Evolutionary conservation across 78 protist species (phyloP).

Genomic region (Dictyostelium citrinum): DNA sequence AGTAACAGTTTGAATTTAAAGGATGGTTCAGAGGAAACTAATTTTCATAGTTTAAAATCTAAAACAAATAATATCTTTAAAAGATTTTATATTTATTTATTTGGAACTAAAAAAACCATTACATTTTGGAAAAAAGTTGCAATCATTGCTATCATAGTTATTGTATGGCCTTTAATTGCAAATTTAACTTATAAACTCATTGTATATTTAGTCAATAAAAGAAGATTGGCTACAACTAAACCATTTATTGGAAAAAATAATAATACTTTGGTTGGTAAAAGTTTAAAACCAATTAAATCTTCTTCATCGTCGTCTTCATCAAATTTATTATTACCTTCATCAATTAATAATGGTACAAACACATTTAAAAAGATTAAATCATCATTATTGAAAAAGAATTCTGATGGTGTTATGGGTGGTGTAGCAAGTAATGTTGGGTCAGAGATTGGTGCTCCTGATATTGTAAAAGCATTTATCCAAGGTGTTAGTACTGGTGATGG

Average conservation of each 20-base stretch:
- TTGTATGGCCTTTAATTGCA: slow-evolving; percentile 56
- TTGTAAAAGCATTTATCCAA: slow-evolving; percentile 44
- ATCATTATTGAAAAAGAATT: not conserved
- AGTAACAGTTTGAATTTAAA: not conserved
- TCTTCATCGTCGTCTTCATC: not conserved
- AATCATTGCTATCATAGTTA: not conserved
- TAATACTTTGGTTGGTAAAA: not conserved
- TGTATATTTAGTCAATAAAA: not conserved
- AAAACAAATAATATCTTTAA: not conserved
- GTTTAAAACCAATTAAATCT: not conserved
- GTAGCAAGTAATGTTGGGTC: not conserved
- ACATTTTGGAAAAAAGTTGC: slow-evolving; percentile 20
- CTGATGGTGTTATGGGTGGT: not conserved
- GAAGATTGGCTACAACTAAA: not conserved
- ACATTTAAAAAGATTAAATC: slow-evolving; percentile 4
- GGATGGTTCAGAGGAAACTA: not conserved
- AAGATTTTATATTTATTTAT: slow-evolving; percentile 18
- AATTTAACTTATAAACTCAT: slow-evolving; percentile 7
- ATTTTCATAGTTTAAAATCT: not conserved
- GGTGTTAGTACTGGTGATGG: slow-evolving; percentile 70
- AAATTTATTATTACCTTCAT: not conserved
- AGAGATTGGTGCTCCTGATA: slow-evolving; percentile 55
- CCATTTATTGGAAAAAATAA: not conserved
- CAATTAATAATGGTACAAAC: not conserved
- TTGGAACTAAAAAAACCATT: slow-evolving; percentile 17